Percentiles rank a stretch among this genome's conserved stretches.
phyloP scores from a whole-genome alignment of 164 flowering plant species.

The Piper betle region DNA sequence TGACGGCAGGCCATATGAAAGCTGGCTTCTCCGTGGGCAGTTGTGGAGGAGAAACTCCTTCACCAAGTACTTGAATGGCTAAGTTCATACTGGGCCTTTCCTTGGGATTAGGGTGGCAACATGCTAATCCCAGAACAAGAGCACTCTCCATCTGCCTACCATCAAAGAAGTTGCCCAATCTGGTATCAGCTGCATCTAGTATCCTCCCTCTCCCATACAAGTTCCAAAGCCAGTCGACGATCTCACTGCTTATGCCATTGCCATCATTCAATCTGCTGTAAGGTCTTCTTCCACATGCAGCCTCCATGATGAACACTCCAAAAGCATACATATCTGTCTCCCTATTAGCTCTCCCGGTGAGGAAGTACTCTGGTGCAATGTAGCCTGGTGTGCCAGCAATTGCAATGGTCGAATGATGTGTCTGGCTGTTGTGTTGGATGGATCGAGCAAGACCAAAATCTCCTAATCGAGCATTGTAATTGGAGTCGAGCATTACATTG shows the following conservation, averaged over 20 bases:
- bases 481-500: constrained; percentile 21
- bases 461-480: constrained; percentile 15
- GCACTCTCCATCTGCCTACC: constrained; percentile 22
- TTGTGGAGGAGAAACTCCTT: constrained; percentile 28
- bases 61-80: constrained; percentile 24
- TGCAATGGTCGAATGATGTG: constrained; percentile 16
- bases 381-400: constrained; percentile 36
- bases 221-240: no score
- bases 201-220: no score
- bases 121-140: constrained; percentile 33
- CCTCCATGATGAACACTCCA: no score
- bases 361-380: no score
- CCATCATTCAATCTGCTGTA: no score
- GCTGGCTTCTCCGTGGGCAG: constrained; percentile 31
- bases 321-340: no score
- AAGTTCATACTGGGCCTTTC: constrained; percentile 31
- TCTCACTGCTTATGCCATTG: no score
- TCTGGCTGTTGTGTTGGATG: constrained; percentile 9
- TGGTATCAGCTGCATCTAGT: no score
- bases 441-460: constrained; percentile 24
- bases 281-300: no score
- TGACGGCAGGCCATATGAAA: constrained; percentile 11
- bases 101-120: constrained; percentile 30
- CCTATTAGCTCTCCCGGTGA: no score
- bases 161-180: constrained; percentile 15